A percentile compares a stretch with the other conserved stretches of the same genome.
Conservation (phyloP, 2,329 filamentous ascomycete genomes). For the Clonostachys solani region DNA sequence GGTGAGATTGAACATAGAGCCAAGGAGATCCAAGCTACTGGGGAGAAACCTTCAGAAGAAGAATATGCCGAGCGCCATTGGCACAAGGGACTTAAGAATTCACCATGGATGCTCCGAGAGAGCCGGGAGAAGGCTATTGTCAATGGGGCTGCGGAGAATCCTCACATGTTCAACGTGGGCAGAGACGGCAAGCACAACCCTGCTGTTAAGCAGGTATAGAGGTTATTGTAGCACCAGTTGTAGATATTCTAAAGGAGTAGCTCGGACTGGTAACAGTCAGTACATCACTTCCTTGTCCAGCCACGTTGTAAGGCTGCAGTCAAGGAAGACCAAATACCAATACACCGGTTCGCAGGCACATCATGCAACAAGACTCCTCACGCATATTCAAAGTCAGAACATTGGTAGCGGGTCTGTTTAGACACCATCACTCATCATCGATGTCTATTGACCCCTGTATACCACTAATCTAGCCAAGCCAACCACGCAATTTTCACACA, state of each 20-base stretch:
- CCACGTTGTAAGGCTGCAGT: no score
- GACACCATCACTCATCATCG: no score
- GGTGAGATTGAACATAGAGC: constrained; percentile 71
- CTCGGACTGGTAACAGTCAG: no score
- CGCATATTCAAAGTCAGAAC: no score
- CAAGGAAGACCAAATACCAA: no score
- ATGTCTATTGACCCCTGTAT: no score
- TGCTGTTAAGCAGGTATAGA: constrained; percentile 2
- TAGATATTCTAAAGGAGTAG: background rate
- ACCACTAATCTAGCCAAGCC: no score
- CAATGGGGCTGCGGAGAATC: constrained; percentile 13
- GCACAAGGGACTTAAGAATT: constrained; percentile 14
- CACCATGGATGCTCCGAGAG: constrained; percentile 14
- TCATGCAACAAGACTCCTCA: no score
- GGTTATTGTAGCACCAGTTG: background rate
- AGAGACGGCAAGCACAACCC: constrained; percentile 4
- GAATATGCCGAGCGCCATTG: constrained; percentile 18
- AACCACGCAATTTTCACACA: no score
- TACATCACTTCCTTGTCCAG: no score
- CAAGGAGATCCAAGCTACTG: constrained; percentile 54
- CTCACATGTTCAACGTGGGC: constrained; percentile 7
- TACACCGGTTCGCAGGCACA: no score
- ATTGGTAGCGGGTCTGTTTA: no score
- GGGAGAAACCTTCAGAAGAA: constrained; percentile 25
- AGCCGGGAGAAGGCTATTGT: constrained; percentile 8